Evolutionary conservation across 805 yeast species (phyloP).

Genomic region (Myxozyma neotropica): DNA sequence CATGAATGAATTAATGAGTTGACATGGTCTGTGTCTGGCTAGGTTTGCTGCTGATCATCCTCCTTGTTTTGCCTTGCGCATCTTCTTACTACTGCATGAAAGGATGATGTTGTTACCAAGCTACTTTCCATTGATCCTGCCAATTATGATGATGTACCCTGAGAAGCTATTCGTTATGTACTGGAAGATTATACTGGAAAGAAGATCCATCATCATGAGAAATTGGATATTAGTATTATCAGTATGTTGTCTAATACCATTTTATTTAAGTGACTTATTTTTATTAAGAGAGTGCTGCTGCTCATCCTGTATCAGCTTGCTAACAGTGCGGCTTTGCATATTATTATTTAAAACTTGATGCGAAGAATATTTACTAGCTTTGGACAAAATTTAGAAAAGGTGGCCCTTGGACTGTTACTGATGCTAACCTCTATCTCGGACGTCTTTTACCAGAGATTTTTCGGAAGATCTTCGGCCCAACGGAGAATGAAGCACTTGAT

Average conservation of each 20-base stretch:
- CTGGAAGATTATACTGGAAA: constrained; percentile 61
- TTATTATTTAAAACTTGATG: too few relatives aligned
- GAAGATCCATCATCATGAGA: constrained; percentile 59
- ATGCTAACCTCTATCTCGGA: constrained; percentile 76
- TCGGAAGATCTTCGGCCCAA: constrained; percentile 82
- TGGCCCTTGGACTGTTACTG: constrained; percentile 83
- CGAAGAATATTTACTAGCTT: background rate
- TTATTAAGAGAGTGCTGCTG: constrained; percentile 66
- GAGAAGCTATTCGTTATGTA: constrained; percentile 84
- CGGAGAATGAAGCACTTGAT: constrained; percentile 72
- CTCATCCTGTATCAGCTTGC: constrained; percentile 90
- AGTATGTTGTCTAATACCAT: constrained; percentile 25
- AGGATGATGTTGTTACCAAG: constrained; percentile 65
- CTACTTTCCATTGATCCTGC: constrained; percentile 84
- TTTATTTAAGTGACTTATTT: background rate
- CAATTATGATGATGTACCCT: constrained; percentile 86
- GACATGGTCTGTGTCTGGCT: too few relatives aligned
- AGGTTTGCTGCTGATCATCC: too few relatives aligned
- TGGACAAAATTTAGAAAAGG: constrained; percentile 61
- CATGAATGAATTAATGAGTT: too few relatives aligned
- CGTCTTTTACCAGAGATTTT: constrained; percentile 72
- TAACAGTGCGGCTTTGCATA: constrained; percentile 44
- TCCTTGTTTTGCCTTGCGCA: too few relatives aligned
- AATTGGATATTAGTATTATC: constrained; percentile 57
- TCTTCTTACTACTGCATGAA: too few relatives aligned